Evolutionary conservation across 768 basidiomycete genomes (phyloP), one percentile per base, ranked within the genome.

Genomic region (Tylopilus vinaceipallidus): DNA sequence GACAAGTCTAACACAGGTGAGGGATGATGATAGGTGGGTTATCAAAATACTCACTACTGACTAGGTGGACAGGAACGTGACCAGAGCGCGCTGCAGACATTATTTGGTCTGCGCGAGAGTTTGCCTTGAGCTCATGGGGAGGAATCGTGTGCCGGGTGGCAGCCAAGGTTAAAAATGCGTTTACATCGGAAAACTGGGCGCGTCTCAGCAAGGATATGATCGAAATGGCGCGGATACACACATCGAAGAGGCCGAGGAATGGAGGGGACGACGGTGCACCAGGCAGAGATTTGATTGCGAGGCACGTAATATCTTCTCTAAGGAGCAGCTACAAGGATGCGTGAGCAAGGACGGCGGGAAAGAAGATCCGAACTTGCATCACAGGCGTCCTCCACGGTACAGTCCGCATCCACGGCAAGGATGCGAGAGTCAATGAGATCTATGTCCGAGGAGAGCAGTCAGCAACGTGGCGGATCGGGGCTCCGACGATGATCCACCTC

Each of bases 131-230:
- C 42, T 84, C 79, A n/a, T 84, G 83, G 0, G 77, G 74, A 20
- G 72, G 66, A 34, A 86, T 74, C 3, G 83, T 86, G 60, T 91
- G 88, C 38, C 83, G 73, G 4, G 87, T 91, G 7, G 90, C 88
- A 10, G 90, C 90, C 39, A 92, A 72, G 3, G 87, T 88, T 51
- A 92, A 68, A 61, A 91, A 92, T n/a, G 90, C 87, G 62, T 92
- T 92, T 11, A 91, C 86, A 62, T 92, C 90, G 16, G 89, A 83
- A 57, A 81, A 91, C 89, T 92, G 56, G 14, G 42, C 4, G 3
- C 8, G 11, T 8, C n/a, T 52, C 34, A 65, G 42, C 50, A 52
- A 32, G 30, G n/a, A 30, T 16, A 37, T 1, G 30, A 52, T 33
- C 14, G 8, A 37, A 13, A 22, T 22, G 47, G 37, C 23, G 29